Conservation (phyloP, 2,329 filamentous ascomycete species). For the Colletotrichum eleusines region DNA sequence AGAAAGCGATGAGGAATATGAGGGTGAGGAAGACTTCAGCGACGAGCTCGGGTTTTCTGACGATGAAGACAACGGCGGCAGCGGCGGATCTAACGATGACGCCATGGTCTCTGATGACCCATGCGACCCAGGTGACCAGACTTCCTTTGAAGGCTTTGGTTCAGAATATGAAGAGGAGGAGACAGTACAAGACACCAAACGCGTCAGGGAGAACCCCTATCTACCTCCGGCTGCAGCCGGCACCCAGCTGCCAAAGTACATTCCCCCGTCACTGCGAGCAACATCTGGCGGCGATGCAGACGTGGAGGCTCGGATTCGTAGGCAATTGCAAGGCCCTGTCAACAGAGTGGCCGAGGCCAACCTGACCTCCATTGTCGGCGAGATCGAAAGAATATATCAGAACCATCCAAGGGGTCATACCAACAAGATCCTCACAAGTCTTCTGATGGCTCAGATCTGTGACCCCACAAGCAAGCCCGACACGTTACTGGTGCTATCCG, state of each 20-base stretch:
- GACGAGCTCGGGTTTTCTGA: constrained; percentile 42
- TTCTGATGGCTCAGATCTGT: constrained; percentile 82
- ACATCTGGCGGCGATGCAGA: constrained; percentile 74
- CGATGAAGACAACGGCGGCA: constrained; percentile 44
- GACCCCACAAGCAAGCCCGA: constrained; percentile 84
- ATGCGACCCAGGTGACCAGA: constrained; percentile 49
- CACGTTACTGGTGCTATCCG: constrained; percentile 90
- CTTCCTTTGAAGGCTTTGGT: constrained; percentile 57
- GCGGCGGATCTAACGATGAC: constrained; percentile 45
- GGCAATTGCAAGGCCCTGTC: constrained; percentile 87
- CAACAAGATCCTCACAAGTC: constrained; percentile 81
- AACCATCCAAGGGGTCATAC: constrained; percentile 89
- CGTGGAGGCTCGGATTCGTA: constrained; percentile 74
- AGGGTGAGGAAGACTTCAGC: constrained; percentile 44
- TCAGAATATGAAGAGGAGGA: constrained; percentile 48
- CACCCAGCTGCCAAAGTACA: constrained; percentile 75
- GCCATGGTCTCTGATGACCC: constrained; percentile 47
- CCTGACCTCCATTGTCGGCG: constrained; percentile 83
- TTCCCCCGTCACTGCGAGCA: constrained; percentile 86
- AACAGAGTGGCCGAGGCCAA: constrained; percentile 95
- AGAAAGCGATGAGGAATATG: constrained; percentile 45
- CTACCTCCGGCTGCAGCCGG: constrained; percentile 72
- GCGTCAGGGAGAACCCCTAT: constrained; percentile 86
- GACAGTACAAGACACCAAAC: constrained; percentile 55
- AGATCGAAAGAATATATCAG: constrained; percentile 86